Percentiles rank a stretch among this genome's conserved stretches.
Evolutionary conservation across 108 stramenopile genomes (phyloP).

Genomic region (Heterococcus sp.): DNA sequence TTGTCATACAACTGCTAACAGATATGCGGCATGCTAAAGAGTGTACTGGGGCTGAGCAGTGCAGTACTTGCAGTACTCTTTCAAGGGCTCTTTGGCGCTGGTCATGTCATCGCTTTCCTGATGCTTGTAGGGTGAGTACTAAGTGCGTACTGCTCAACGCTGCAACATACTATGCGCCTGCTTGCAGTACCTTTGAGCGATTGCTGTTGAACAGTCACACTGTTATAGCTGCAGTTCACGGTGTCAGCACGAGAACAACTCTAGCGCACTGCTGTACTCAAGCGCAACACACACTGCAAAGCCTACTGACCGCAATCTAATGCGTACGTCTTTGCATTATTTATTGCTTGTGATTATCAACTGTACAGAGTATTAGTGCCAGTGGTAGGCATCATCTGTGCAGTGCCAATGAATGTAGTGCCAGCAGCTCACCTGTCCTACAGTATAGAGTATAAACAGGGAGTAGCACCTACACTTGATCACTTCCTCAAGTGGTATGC

Average conservation of each 20-base stretch:
- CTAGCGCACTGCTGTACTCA: no score
- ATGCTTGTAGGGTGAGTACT: slow-evolving; percentile 2
- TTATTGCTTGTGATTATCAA: no score
- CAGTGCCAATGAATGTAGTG: slow-evolving; percentile 29
- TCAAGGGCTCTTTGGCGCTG: slow-evolving; percentile 12
- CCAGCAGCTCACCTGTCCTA: slow-evolving; percentile 24
- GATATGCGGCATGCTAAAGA: slow-evolving; percentile 30
- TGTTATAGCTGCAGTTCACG: no score
- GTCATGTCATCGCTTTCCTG: slow-evolving; percentile 5
- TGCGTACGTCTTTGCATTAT: no score
- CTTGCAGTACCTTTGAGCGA: no score
- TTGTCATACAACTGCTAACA: no score
- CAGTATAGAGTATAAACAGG: slow-evolving; percentile 8
- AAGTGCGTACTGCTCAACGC: no score
- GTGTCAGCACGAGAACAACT: no score
- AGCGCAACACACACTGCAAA: no score
- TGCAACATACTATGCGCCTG: no score
- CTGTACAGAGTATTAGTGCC: slow-evolving; percentile 27
- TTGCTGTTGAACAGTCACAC: no score
- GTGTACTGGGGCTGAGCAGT: slow-evolving; percentile 34
- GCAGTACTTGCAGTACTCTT: slow-evolving; percentile 23
- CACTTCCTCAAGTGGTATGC: background rate
- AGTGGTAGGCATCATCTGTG: background rate
- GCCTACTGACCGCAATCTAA: no score
- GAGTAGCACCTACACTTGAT: slow-evolving; percentile 5